Conservation (phyloP, 306 rosid species). For the Hippophae gyantsensis region DNA sequence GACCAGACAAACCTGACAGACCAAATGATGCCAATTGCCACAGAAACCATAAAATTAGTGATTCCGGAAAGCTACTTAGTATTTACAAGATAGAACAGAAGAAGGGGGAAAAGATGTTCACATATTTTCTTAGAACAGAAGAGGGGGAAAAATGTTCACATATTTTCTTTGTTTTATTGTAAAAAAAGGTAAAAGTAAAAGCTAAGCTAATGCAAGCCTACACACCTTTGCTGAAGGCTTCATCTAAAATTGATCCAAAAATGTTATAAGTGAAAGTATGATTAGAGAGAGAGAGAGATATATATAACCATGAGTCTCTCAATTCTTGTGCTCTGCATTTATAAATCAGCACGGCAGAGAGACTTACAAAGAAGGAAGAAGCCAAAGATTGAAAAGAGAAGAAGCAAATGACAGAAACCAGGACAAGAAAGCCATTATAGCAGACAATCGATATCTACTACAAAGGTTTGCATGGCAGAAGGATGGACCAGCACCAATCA, state of each 20-base stretch:
- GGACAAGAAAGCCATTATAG: slow-evolving; percentile 81
- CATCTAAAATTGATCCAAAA: slow-evolving; percentile 3
- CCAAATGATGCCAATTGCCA: too few species aligned
- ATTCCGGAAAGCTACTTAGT: too few species aligned
- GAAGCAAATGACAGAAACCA: slow-evolving; percentile 69
- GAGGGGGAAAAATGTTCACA: not conserved
- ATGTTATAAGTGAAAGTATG: not conserved
- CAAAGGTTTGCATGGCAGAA: slow-evolving; percentile 51
- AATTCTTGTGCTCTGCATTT: slow-evolving; percentile 23
- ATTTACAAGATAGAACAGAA: too few species aligned
- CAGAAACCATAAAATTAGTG: too few species aligned
- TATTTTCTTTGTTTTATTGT: not conserved
- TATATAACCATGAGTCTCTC: slow-evolving; percentile 17
- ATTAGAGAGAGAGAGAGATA: not conserved
- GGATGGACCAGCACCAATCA: slow-evolving; percentile 27
- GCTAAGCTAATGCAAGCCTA: not conserved
- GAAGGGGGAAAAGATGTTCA: too few species aligned
- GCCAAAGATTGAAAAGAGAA: slow-evolving; percentile 78
- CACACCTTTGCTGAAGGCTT: slow-evolving; percentile 7
- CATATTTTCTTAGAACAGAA: too few species aligned
- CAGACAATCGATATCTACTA: slow-evolving; percentile 65
- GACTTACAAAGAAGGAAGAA: slow-evolving; percentile 48
- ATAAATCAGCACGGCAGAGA: slow-evolving; percentile 12
- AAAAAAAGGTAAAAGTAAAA: not conserved
- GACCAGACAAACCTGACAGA: too few species aligned